Evolutionary conservation across 2,329 filamentous ascomycete species (phyloP).

Genomic region (Epichloe amarillans): DNA sequence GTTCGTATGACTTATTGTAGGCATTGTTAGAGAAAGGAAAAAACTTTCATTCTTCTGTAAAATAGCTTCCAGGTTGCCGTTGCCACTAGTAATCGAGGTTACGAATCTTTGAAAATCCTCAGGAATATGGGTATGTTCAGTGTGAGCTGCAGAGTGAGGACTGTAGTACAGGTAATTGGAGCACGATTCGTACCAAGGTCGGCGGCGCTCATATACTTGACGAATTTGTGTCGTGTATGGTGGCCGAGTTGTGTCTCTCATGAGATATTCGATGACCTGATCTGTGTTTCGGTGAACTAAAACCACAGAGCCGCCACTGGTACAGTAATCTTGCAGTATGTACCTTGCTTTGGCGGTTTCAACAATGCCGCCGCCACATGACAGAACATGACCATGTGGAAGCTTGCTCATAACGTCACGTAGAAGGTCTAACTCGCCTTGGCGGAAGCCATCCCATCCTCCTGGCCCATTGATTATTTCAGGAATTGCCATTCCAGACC

Average conservation of each 20-base stretch:
- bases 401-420: slow-evolving; percentile 62
- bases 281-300: slow-evolving; percentile 79
- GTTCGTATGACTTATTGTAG: slow-evolving; percentile 49
- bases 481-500: slow-evolving; percentile 63
- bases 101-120: slow-evolving; percentile 25
- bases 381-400: slow-evolving; percentile 67
- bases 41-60: slow-evolving; percentile 58
- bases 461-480: slow-evolving; percentile 59
- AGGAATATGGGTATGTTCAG: slow-evolving; percentile 15
- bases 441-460: slow-evolving; percentile 84
- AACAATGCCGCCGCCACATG: slow-evolving; percentile 87
- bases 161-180: slow-evolving; percentile 92
- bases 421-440: slow-evolving; percentile 63
- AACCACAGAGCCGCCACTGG: slow-evolving; percentile 69
- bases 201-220: slow-evolving; percentile 77
- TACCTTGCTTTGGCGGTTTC: slow-evolving; percentile 71
- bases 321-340: slow-evolving; percentile 59
- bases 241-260: slow-evolving; percentile 77
- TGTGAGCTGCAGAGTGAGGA: slow-evolving; percentile 37
- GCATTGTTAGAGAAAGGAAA: slow-evolving; percentile 88
- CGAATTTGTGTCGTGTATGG: slow-evolving; percentile 90
- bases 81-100: slow-evolving; percentile 24
- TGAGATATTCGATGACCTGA: slow-evolving; percentile 77
- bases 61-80: slow-evolving; percentile 32
- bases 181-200: slow-evolving; percentile 81